These are phyloP conservation scores for Kalaharituber pfeilii DNA, from an alignment of 2,329 filamentous ascomycete species.

Conservation along the genomic window DNA sequence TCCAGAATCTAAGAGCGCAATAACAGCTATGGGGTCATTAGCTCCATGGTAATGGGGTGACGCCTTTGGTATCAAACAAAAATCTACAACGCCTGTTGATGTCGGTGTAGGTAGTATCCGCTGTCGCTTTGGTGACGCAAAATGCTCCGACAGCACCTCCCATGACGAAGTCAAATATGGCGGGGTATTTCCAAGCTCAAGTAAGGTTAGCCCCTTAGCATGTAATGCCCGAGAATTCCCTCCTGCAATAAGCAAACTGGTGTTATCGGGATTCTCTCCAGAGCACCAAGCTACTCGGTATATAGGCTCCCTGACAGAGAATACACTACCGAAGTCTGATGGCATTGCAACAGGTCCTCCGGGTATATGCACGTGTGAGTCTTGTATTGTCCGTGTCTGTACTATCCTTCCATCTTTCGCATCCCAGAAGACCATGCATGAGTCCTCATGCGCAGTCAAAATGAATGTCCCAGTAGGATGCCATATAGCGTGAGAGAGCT, in stretches of 20 bases:
- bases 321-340: slow-evolving; percentile 39
- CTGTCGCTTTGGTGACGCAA: slow-evolving; percentile 55
- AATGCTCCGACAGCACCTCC: slow-evolving; percentile 63
- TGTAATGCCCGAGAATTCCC: slow-evolving; percentile 51
- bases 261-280: slow-evolving; percentile 70
- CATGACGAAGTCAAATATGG: slow-evolving; percentile 83
- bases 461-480: slow-evolving; percentile 88
- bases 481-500: slow-evolving; percentile 71
- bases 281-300: slow-evolving; percentile 79
- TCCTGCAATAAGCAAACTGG: slow-evolving; percentile 69
- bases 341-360: slow-evolving; percentile 20
- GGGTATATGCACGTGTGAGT: slow-evolving; percentile 46
- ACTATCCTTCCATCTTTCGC: slow-evolving; percentile 70
- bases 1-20: slow-evolving; percentile 65
- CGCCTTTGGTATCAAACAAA: slow-evolving; percentile 62
- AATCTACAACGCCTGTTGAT: slow-evolving; percentile 59
- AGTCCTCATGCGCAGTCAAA: slow-evolving; percentile 73
- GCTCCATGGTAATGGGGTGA: slow-evolving; percentile 76
- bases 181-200: slow-evolving; percentile 77
- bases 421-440: slow-evolving; percentile 88
- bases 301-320: slow-evolving; percentile 54
- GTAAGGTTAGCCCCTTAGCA: slow-evolving; percentile 64
- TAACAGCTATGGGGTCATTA: slow-evolving; percentile 75
- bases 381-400: slow-evolving; percentile 62
- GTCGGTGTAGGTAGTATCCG: slow-evolving; percentile 57